Base-by-base conservation (phyloP, 2,329 filamentous ascomycete genomes). In the Alternaria gansuensis region DNA sequence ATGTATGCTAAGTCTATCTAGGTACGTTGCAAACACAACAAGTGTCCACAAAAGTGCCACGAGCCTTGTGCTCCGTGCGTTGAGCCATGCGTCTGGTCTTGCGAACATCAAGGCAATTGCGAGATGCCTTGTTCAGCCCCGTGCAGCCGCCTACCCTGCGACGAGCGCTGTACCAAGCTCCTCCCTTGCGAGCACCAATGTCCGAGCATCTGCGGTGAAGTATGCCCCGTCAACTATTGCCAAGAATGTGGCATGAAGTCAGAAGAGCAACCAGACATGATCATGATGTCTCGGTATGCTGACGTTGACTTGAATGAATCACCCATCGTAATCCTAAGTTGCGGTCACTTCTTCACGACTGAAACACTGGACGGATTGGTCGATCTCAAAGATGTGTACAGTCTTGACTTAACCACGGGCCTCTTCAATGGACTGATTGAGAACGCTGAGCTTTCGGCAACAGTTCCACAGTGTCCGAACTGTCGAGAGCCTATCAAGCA, bases 121-220 rank as follows among this genome's bases (percentile, higher is more conserved):
- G 67, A 65, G 0, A 74, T 78, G 64, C 75, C 72, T 3, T 80
- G 78, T 53, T 68, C 75, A 3, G 69, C 67, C 3, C 73, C 73
- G 0, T 77, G 72, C 45, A 66, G 71, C 37, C 46, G 69, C 3
- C 57, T 77, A 2, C 75, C 75, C 3, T 77, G 74, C 53, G 51
- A 70, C 21, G 48, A 67, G 34, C 67, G 74, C 8, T 77, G 75
- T 55, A 54, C 64, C 0, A 71, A 68, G 28, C 11, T 60, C 3
- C 60, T 77, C 29, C 39, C 44, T 1, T 77, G 74, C 17, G 70
- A 70, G 2, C 73, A 77, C 28, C 74, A 71, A 44, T 77, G 75
- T 41, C 74, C 74, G 0, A 64, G 68, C 14, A 44, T 75, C 24
- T 76, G 75, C 31, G 71, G 71, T 1, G 75, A 76, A 55, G 51